Evolutionary conservation across 202 grass and related monocot species (phyloP), one percentile per base, ranked within the genome.

Genomic region (Bolboschoenoplectus hybrid): DNA sequence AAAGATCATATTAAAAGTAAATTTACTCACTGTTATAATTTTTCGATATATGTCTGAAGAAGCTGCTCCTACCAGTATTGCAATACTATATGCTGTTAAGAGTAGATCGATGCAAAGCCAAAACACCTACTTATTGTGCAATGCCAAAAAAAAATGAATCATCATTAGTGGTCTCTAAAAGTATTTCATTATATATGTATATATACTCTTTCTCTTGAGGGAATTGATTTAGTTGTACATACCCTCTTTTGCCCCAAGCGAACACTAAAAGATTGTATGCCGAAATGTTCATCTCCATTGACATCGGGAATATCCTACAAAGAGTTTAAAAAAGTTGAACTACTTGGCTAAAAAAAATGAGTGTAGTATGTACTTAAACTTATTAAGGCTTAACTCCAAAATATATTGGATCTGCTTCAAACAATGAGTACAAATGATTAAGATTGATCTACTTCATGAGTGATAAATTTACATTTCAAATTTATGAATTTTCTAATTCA

Each of bases 301-400:
- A 95, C 85, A 93, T 93, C 92, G 44, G 95, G 95, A 63, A 95
- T 95, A 87, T 97, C 95, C 95, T 97, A 67, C 64, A 56, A 84
- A 2, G 57, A n/a, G 7, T 13, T 36, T 0, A 4, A 75, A 70
- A 61, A 45, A 67, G 74, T 17, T 12, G 60, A 89, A 82, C 4
- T 67, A 85, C 9, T 84, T 45, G 35, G 49, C 36, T 52, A 71
- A 3, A 43, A 62, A 64, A 57, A 72, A 26, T 50, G 6, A 67
- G 64, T 17, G 55, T 67, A 1, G 10, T 45, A 45, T 65, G 2
- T 67, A 67, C 34, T 16, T 58, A 67, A 38, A 0, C 2, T 55
- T 66, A 39, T 12, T 0, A 67, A 40, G 63, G 34, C 8, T 66
- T 10, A 66, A 67, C 34, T 67, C 36, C 5, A 13, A 67, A 40